Evolutionary conservation across 441 rosid genomes (phyloP).

Genomic region (Erodium trifolium): DNA sequence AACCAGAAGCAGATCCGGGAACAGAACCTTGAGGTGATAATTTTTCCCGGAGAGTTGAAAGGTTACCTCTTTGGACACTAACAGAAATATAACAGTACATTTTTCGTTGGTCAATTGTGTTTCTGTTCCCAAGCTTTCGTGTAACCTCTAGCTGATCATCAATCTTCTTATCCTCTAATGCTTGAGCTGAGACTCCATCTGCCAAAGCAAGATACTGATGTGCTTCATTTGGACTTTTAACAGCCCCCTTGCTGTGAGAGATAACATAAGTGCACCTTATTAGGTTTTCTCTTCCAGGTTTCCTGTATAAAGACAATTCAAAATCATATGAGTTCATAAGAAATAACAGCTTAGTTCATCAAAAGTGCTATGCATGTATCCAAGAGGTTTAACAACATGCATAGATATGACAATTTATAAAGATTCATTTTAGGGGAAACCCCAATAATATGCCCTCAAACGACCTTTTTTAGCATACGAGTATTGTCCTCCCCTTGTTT

Average conservation of each 20-base stretch:
- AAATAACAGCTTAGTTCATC: constrained; percentile 6
- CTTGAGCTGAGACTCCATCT: constrained; percentile 19
- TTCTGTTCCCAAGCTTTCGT: constrained; percentile 36
- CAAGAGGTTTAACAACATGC: not conserved
- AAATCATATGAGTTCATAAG: not conserved
- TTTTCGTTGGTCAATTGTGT: constrained; percentile 56
- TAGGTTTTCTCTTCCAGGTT: constrained; percentile 45
- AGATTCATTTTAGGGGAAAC: not conserved
- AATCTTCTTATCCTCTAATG: constrained; percentile 21
- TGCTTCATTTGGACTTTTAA: constrained; percentile 66
- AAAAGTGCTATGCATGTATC: not conserved
- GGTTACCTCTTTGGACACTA: no score
- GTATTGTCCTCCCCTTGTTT: no score
- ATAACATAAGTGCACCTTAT: constrained; percentile 68
- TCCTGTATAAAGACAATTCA: constrained; percentile 30
- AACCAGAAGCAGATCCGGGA: no score
- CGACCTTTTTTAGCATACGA: no score
- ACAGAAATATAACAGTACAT: constrained; percentile 28
- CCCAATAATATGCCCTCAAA: no score
- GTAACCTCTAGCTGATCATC: constrained; percentile 26
- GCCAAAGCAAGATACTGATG: constrained; percentile 34
- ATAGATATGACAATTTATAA: not conserved
- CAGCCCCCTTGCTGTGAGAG: constrained; percentile 62
- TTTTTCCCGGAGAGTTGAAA: no score
- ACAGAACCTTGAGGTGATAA: no score